These are phyloP conservation scores for Rachicladosporium sp. DNA, from an alignment of 2,329 filamentous ascomycete species.

Conservation along the genomic window DNA sequence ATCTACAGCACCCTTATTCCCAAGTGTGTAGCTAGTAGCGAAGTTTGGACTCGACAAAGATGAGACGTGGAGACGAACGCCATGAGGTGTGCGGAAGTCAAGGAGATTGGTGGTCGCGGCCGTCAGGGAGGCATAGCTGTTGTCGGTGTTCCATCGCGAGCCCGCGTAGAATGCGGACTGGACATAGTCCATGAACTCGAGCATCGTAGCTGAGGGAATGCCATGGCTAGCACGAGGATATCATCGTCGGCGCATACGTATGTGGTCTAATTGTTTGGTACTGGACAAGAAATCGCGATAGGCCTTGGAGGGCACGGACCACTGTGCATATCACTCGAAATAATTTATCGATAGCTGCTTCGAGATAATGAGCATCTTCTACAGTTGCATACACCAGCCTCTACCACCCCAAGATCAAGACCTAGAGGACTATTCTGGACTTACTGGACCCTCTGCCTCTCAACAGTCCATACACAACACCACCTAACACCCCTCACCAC, in stretches of 20 bases:
- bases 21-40: slow-evolving; percentile 84
- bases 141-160: slow-evolving; percentile 81
- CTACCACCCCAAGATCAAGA: too few relatives aligned
- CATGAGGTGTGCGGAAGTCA: slow-evolving; percentile 75
- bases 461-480: too few relatives aligned
- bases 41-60: slow-evolving; percentile 88
- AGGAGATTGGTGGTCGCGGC: slow-evolving; percentile 74
- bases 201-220: slow-evolving; percentile 43
- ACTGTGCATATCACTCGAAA: too few relatives aligned
- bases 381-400: too few relatives aligned
- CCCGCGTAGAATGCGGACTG: slow-evolving; percentile 79
- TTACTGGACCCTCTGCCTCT: too few relatives aligned
- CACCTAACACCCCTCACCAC: slow-evolving; percentile 4
- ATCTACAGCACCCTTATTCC: slow-evolving; percentile 84
- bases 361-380: too few relatives aligned
- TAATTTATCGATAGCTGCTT: too few relatives aligned
- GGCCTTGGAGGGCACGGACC: too few relatives aligned
- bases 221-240: slow-evolving; percentile 1
- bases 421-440: too few relatives aligned
- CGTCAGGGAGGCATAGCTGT: slow-evolving; percentile 79
- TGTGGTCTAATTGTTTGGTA: too few relatives aligned
- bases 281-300: too few relatives aligned
- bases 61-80: slow-evolving; percentile 75
- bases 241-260: too few relatives aligned
- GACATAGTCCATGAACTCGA: slow-evolving; percentile 96